These are phyloP conservation scores for Paracoccidioides lutzii DNA, from an alignment of 2,329 filamentous ascomycete genomes.

Conservation along the genomic window DNA sequence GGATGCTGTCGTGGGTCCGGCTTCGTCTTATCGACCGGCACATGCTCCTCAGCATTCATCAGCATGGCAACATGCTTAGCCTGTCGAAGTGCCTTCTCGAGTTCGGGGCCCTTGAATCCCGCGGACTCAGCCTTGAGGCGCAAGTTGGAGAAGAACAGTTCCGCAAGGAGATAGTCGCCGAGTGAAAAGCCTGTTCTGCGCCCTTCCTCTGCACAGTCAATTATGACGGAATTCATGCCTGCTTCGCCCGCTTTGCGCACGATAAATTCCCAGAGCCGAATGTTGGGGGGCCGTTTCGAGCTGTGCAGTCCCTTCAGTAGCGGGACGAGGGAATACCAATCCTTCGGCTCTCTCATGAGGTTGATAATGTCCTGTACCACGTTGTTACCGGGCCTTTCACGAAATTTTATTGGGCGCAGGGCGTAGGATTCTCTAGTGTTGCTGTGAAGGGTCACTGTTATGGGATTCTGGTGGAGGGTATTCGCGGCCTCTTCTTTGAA, in stretches of 20 bases:
- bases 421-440: conserved; percentile 25
- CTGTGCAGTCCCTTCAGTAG: conserved; percentile 28
- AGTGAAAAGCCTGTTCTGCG: conserved; percentile 26
- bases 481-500: conserved; percentile 25
- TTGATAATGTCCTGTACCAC: conserved; percentile 21
- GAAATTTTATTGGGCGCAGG: conserved; percentile 25
- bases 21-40: conserved; percentile 10
- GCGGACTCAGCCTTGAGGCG: conserved; percentile 23
- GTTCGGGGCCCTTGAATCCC: conserved; percentile 22
- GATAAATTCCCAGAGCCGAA: conserved; percentile 22
- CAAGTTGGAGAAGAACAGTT: conserved; percentile 26
- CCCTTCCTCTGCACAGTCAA: conserved; percentile 26
- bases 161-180: conserved; percentile 17
- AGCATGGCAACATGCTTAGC: conserved; percentile 24
- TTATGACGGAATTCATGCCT: conserved; percentile 23
- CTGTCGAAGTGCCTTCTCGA: conserved; percentile 20
- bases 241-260: conserved; percentile 26
- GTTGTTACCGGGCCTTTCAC: conserved; percentile 22
- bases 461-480: conserved; percentile 26
- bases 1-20: conserved; percentile 28
- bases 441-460: conserved; percentile 26
- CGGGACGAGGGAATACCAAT: conserved; percentile 31
- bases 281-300: conserved; percentile 17
- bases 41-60: conserved; percentile 26
- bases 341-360: conserved; percentile 25